phyloP scores from a whole-genome alignment of 768 basidiomycete genomes.

The Strobilomyces confusus region DNA sequence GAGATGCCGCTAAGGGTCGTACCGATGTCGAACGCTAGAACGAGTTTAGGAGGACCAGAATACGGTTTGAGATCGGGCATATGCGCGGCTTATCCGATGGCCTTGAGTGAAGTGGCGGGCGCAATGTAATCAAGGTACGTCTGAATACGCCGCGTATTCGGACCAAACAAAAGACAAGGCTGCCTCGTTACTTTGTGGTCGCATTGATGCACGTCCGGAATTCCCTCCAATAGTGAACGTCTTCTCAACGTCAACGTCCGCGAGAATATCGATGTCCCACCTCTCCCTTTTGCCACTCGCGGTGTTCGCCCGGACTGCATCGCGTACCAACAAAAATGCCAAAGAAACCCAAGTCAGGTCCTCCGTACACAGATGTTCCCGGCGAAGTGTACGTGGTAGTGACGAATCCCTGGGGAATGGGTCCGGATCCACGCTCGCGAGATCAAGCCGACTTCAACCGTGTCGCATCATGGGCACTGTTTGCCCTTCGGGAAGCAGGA shows the following conservation, averaged over 20 bases:
- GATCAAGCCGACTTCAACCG: conserved; percentile 15
- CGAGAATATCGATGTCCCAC: neutral
- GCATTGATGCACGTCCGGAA: neutral
- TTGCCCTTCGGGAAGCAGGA: conserved; percentile 22
- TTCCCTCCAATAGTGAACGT: neutral
- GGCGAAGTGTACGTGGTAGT: conserved; percentile 25
- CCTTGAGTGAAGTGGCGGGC: neutral
- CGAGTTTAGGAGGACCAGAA: conserved; percentile 25
- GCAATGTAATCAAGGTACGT: no score
- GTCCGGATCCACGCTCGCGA: conserved; percentile 10
- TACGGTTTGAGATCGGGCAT: neutral
- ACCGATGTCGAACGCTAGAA: no score
- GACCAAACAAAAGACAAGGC: no score
- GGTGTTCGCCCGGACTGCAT: neutral
- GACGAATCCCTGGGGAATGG: conserved; percentile 23
- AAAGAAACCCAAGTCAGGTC: conserved; percentile 21
- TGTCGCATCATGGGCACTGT: conserved; percentile 22
- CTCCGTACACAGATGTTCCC: conserved; percentile 24
- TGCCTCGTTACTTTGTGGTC: no score
- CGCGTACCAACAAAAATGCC: conserved; percentile 14
- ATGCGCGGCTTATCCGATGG: no score
- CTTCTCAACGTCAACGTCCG: neutral
- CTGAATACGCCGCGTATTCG: no score
- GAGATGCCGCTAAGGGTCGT: no score
- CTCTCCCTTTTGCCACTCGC: conserved; percentile 1